Evolutionary conservation across 2,329 filamentous ascomycete species (phyloP).

Genomic region (Colletotrichum noveboracense): DNA sequence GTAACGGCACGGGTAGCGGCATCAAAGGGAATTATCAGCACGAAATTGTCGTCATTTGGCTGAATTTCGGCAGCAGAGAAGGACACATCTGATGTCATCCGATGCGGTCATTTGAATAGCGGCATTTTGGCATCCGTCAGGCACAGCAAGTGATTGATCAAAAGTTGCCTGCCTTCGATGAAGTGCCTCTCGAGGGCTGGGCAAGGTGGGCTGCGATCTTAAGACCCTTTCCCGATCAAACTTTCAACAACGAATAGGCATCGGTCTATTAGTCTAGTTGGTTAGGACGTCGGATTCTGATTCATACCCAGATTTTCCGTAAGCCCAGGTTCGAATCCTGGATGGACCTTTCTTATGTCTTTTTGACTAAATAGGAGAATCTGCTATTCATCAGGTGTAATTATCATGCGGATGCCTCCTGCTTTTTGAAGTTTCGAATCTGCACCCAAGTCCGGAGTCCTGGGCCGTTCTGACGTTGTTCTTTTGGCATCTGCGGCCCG

Average conservation of each 20-base stretch:
- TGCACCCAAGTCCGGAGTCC: not conserved
- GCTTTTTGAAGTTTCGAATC: not conserved
- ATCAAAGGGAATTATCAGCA: not conserved
- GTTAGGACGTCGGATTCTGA: constrained; percentile 24
- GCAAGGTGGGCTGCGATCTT: fast-evolving
- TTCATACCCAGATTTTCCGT: constrained; percentile 4
- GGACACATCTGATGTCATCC: not conserved
- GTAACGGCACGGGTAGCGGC: not conserved
- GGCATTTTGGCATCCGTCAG: not conserved
- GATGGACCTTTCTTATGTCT: constrained; percentile 10
- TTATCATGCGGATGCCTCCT: not conserved
- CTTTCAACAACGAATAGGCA: not conserved
- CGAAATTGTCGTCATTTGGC: not conserved
- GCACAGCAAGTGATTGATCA: not conserved
- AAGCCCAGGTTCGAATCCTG: constrained; percentile 23
- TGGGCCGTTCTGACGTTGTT: not conserved
- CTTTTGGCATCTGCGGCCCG: not conserved
- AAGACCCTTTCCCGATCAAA: fast-evolving
- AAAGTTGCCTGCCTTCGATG: not conserved
- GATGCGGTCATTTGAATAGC: not conserved
- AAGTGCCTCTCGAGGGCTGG: not conserved
- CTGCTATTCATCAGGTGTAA: not conserved
- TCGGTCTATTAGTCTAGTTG: constrained; percentile 22
- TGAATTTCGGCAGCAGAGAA: not conserved
- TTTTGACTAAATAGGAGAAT: not conserved